These are phyloP conservation scores for Onygena corvina DNA, from an alignment of 2,329 filamentous ascomycete species.

Conservation along the genomic window DNA sequence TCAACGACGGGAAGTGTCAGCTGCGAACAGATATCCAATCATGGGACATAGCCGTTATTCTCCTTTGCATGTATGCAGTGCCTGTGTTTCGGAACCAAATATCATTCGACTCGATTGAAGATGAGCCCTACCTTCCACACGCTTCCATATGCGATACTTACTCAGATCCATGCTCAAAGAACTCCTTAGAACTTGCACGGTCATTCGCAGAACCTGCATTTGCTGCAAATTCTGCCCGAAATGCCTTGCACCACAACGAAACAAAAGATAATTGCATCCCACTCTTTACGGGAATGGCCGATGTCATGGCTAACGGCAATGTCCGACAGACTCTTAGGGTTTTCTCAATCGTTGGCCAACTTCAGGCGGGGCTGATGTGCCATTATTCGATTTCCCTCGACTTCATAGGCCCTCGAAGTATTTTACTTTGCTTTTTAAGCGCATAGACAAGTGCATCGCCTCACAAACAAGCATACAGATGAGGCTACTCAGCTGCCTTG, in stretches of 20 bases:
- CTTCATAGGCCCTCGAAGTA: background rate
- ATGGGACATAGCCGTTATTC: background rate
- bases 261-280: background rate
- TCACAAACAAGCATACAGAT: conserved; percentile 1
- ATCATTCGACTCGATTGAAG: no score
- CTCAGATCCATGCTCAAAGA: background rate
- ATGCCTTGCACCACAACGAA: background rate
- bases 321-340: background rate
- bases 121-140: no score
- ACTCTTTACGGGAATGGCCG: background rate
- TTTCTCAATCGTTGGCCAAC: background rate
- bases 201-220: background rate
- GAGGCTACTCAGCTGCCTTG: background rate
- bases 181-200: background rate
- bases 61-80: background rate
- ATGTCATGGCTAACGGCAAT: background rate
- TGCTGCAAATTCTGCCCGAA: conserved; percentile 1
- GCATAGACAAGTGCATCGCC: background rate
- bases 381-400: background rate
- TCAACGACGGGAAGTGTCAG: background rate
- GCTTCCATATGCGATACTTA: background rate
- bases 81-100: no score
- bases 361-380: background rate
- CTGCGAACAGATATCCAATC: background rate
- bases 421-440: background rate